These are phyloP conservation scores for Cichorium intybus DNA, from an alignment of 140 eudicot genomes.

Conservation along the genomic window DNA sequence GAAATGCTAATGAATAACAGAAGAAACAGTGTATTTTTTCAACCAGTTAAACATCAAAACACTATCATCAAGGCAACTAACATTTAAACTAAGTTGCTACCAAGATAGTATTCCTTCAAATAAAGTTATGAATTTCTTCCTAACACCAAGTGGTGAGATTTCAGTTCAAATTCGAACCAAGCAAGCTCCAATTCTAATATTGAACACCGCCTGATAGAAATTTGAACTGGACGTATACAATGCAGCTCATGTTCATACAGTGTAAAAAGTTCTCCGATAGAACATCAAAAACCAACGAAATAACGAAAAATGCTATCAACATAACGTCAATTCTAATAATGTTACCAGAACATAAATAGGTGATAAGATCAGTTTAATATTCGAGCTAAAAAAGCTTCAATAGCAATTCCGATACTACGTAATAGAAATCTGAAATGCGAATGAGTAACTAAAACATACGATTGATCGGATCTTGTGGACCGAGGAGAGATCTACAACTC, in stretches of 20 bases:
- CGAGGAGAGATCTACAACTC: slow-evolving; percentile 65
- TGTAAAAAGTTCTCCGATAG: not conserved
- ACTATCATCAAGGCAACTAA: not conserved
- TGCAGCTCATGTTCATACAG: slow-evolving; percentile 7
- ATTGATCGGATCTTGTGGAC: slow-evolving; percentile 87
- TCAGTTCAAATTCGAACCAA: not conserved
- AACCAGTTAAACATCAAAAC: not conserved
- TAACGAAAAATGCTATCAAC: not conserved
- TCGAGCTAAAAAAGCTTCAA: slow-evolving; percentile 3
- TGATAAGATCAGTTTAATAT: not conserved
- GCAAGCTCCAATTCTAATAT: not conserved
- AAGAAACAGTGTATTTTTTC: not conserved
- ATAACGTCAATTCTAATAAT: slow-evolving; percentile 1
- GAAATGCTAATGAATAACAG: not conserved
- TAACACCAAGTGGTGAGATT: not conserved
- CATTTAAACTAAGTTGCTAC: not conserved
- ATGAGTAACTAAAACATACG: slow-evolving; percentile 40
- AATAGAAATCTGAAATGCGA: slow-evolving; percentile 10
- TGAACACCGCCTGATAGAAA: not conserved
- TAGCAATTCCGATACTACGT: not conserved
- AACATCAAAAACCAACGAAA: not conserved
- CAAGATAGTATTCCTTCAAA: too few relatives aligned
- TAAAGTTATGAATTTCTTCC: not conserved
- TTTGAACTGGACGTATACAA: not conserved
- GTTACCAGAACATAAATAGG: not conserved